Percentiles rank a stretch among this genome's conserved stretches.
Evolutionary conservation across 768 basidiomycete species (phyloP).

Genomic region (Lentinula edodes): DNA sequence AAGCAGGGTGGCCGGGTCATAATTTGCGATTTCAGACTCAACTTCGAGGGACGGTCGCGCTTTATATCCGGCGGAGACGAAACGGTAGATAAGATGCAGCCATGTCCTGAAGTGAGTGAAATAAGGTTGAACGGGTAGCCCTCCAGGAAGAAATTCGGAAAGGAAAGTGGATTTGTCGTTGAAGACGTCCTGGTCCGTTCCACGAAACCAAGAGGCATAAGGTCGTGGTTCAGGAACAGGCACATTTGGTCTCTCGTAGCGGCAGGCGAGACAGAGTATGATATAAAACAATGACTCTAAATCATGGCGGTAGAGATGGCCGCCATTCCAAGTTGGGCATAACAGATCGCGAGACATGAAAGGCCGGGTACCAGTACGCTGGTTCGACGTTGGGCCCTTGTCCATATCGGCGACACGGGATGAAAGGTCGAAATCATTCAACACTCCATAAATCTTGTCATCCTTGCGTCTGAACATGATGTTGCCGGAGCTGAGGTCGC

Average conservation of each 20-base stretch:
- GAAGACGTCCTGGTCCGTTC: background rate
- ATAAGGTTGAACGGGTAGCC: background rate
- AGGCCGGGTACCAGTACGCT: constrained; percentile 2
- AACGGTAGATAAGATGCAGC: background rate
- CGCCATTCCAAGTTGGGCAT: background rate
- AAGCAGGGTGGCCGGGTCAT: no score
- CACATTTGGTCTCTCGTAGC: background rate
- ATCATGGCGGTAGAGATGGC: constrained; percentile 6
- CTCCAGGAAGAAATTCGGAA: background rate
- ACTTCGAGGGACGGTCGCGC: no score
- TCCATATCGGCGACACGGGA: background rate
- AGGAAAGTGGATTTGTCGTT: background rate
- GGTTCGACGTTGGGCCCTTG: background rate
- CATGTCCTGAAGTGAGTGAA: background rate
- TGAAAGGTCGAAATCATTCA: constrained; percentile 10
- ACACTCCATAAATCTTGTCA: constrained; percentile 8
- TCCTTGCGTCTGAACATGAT: constrained; percentile 11
- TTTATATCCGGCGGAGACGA: no score
- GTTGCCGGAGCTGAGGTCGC: constrained; percentile 12
- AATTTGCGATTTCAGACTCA: no score
- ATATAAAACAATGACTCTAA: constrained; percentile 7
- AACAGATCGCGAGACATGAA: constrained; percentile 2
- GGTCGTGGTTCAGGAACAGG: background rate
- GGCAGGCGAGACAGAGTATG: background rate
- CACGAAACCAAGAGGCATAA: background rate